phyloP scores from a whole-genome alignment of 2,329 filamentous ascomycete species.

The Acrodontium crateriforme region DNA sequence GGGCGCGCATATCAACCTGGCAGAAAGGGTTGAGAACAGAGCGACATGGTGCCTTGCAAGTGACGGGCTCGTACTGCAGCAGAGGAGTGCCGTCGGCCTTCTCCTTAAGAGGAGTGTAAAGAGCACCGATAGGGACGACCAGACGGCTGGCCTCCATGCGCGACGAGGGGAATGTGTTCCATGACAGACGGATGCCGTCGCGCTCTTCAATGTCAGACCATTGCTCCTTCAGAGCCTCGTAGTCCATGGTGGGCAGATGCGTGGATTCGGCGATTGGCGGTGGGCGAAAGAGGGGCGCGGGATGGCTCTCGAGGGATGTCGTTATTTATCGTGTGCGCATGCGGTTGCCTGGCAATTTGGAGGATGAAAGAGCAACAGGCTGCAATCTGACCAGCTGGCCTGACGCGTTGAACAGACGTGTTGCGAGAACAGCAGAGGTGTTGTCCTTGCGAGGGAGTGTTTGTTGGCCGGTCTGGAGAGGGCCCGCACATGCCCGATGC shows the following conservation, averaged over 20 bases:
- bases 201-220: slow-evolving; percentile 95
- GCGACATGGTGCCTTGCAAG: slow-evolving; percentile 90
- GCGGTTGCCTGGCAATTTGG: too few relatives aligned
- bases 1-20: slow-evolving; percentile 70
- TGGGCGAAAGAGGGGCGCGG: slow-evolving; percentile 2
- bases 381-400: neutral
- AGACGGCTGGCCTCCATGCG: slow-evolving; percentile 54
- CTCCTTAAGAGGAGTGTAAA: slow-evolving; percentile 93
- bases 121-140: slow-evolving; percentile 75
- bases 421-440: neutral
- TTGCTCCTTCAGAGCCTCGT: slow-evolving; percentile 84
- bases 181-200: slow-evolving; percentile 89
- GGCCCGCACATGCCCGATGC: slow-evolving; percentile 5
- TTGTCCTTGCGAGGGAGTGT: neutral
- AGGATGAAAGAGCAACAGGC: too few relatives aligned
- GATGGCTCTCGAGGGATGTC: slow-evolving; percentile 2
- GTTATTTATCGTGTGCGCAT: neutral
- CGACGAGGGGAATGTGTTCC: slow-evolving; percentile 97
- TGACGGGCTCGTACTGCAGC: slow-evolving; percentile 90
- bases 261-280: slow-evolving; percentile 6
- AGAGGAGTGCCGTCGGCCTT: slow-evolving; percentile 69
- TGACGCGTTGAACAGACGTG: too few relatives aligned
- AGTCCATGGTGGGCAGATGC: slow-evolving; percentile 54
- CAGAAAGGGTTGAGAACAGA: slow-evolving; percentile 95
- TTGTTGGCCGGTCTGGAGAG: neutral